Base-by-base conservation (phyloP, 2,329 filamentous ascomycete species). In the Penicillium crustosum region DNA sequence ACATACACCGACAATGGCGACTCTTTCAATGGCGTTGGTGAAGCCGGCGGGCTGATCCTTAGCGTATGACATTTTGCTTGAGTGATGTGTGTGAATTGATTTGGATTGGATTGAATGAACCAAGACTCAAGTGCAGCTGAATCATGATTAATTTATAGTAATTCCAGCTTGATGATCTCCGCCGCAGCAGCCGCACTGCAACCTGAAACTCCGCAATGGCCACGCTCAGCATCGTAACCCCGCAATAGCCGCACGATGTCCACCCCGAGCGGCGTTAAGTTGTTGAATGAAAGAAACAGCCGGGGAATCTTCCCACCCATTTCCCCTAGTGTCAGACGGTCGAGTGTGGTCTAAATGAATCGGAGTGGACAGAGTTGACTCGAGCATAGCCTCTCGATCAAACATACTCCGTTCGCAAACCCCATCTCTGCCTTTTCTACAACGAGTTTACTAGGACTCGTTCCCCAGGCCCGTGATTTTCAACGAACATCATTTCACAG, bases 1-100 rank as follows among this genome's bases (percentile, higher is more conserved):
- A 60, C 68, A 47, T 73, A 75, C 74, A 0, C 75, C 75, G 25
- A 77, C 71, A 57, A 78, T 72, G 48, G 75, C 75, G 19, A 78
- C 68, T 58, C 69, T 72, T 45, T 73, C 65, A 21, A 78, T 69
- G 56, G 63, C 48, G 57, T 77, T 78, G 38, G 49, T 61, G 58
- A 66, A 69, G 62, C 56, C 63, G 50, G 17, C 47, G 31, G 63
- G 21, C 51, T 69, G 66, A 25, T 62, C 27, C 42, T 67, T 69
- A 47, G 68, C 65, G 63, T 68, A 69, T 29, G 27, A 8, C 27
- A 29, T 29, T 29, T 29, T 29, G 27, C 27, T 29, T 29, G 27
- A 29, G 27, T 25, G 25, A 29, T 29, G 7, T 38, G 7, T 38
- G 8, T 38, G 35, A 38, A n/a, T 38, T 38, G 35, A 38, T 38